These are phyloP conservation scores for Niebla homalea DNA, from an alignment of 495 filamentous ascomycete species.

Conservation along the genomic window DNA sequence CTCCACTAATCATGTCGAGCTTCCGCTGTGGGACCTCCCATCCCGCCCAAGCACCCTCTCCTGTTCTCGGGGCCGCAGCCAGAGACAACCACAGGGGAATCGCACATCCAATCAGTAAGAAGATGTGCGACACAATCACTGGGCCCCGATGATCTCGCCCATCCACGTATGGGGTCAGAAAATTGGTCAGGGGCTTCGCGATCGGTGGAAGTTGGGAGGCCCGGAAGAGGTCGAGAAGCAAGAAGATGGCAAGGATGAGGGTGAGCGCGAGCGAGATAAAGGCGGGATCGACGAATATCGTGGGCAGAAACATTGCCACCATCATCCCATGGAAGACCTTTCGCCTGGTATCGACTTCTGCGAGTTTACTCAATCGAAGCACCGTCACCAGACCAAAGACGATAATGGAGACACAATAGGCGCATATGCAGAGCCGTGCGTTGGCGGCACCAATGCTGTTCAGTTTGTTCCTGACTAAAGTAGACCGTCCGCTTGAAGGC, in stretches of 20 bases:
- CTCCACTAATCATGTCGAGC: slow-evolving; percentile 75
- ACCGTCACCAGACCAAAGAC: slow-evolving; percentile 58
- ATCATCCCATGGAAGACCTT: slow-evolving; percentile 99
- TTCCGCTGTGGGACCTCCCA: slow-evolving; percentile 64
- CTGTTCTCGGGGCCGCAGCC: slow-evolving; percentile 44
- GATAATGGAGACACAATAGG: slow-evolving; percentile 59
- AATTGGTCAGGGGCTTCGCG: slow-evolving; percentile 65
- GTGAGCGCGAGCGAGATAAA: slow-evolving; percentile 67
- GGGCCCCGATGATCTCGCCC: slow-evolving; percentile 85
- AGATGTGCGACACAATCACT: slow-evolving; percentile 91
- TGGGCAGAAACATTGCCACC: slow-evolving; percentile 85
- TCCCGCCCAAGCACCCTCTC: slow-evolving; percentile 40
- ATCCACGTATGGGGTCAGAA: slow-evolving; percentile 88
- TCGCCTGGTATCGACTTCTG: slow-evolving; percentile 87
- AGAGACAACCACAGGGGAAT: slow-evolving; percentile 88
- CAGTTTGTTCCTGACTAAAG: slow-evolving; percentile 42
- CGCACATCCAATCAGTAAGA: slow-evolving; percentile 89
- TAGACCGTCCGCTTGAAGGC: slow-evolving; percentile 7
- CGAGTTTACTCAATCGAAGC: slow-evolving; percentile 51
- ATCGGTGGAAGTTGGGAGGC: slow-evolving; percentile 84
- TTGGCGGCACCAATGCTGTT: slow-evolving; percentile 58
- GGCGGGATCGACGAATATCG: slow-evolving; percentile 70
- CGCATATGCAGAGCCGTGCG: slow-evolving; percentile 62
- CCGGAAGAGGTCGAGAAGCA: slow-evolving; percentile 77
- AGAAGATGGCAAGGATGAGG: slow-evolving; percentile 65